Evolutionary conservation across 2,329 filamentous ascomycete species (phyloP).

Genomic region (Penicillium glabrum): DNA sequence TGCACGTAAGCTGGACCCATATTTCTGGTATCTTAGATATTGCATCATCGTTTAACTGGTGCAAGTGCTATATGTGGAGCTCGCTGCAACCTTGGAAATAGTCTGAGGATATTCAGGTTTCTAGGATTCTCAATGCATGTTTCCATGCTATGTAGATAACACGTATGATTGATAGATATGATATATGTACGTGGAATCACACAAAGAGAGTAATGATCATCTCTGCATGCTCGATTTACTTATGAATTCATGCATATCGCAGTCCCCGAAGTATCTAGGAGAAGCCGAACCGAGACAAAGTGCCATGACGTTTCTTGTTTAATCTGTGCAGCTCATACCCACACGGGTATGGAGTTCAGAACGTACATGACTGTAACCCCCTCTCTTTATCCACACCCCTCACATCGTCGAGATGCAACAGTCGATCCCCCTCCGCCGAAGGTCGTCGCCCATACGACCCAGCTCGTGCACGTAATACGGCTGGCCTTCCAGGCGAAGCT

Average conservation of each 20-base stretch:
- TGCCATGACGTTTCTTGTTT: neutral
- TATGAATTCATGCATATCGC: neutral
- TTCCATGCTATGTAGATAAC: neutral
- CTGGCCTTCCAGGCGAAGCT: constrained; percentile 33
- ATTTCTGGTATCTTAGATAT: neutral
- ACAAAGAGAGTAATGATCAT: neutral
- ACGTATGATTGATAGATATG: neutral
- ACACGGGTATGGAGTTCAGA: neutral
- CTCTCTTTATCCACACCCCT: neutral
- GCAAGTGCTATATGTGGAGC: too few relatives aligned
- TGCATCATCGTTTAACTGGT: neutral
- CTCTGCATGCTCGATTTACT: neutral
- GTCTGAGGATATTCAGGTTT: neutral
- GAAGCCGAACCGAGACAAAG: neutral
- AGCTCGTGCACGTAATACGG: constrained; percentile 36
- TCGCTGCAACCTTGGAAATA: too few relatives aligned
- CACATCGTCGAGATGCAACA: constrained; percentile 25
- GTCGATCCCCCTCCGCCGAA: constrained; percentile 33
- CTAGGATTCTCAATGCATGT: neutral
- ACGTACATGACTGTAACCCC: neutral
- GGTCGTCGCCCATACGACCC: constrained; percentile 26
- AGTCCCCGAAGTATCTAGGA: neutral
- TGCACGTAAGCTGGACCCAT: neutral
- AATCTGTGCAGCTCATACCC: neutral
- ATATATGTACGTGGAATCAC: neutral